Percentiles rank a stretch among this genome's conserved stretches.
phyloP scores from a whole-genome alignment of 2,329 filamentous ascomycete genomes.

The Fusarium guadeloupense region DNA sequence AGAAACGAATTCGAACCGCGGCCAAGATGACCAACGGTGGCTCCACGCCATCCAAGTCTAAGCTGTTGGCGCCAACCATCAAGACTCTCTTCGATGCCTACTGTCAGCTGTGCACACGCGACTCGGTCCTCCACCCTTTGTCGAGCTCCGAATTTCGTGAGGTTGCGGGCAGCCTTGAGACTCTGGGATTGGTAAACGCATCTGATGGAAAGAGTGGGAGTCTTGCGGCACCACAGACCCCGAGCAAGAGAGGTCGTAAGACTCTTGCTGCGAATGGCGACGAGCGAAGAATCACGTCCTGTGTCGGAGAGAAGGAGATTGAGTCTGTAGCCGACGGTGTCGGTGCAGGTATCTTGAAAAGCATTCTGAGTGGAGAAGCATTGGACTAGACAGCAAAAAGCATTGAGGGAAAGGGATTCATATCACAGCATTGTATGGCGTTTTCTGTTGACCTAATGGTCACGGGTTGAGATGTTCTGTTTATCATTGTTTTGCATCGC shows the following conservation, averaged over 20 bases:
- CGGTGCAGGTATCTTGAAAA: slow-evolving; percentile 68
- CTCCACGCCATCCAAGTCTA: slow-evolving; percentile 69
- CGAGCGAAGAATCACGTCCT: slow-evolving; percentile 81
- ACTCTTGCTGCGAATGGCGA: slow-evolving; percentile 66
- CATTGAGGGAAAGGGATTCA: slow-evolving; percentile 11
- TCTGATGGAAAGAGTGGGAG: slow-evolving; percentile 76
- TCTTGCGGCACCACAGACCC: slow-evolving; percentile 71
- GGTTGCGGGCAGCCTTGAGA: slow-evolving; percentile 89
- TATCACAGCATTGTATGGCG: slow-evolving; percentile 37
- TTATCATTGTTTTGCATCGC: slow-evolving; percentile 24
- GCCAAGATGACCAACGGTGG: slow-evolving; percentile 54
- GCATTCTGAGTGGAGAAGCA: slow-evolving; percentile 69
- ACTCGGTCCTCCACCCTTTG: slow-evolving; percentile 89
- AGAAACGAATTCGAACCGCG: slow-evolving; percentile 71
- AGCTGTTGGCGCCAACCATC: slow-evolving; percentile 76
- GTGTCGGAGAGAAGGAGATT: slow-evolving; percentile 82
- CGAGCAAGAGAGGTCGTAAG: slow-evolving; percentile 73
- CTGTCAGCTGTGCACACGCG: slow-evolving; percentile 80
- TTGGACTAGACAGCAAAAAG: slow-evolving; percentile 55
- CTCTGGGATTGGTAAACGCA: slow-evolving; percentile 78
- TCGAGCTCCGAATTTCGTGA: slow-evolving; percentile 94
- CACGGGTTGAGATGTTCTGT: slow-evolving; percentile 1
- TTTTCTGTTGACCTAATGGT: slow-evolving; percentile 15
- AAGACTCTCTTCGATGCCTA: slow-evolving; percentile 89
- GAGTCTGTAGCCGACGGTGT: slow-evolving; percentile 72